Base-by-base conservation (phyloP, 2,329 filamentous ascomycete genomes). In the Alternaria rosae region DNA sequence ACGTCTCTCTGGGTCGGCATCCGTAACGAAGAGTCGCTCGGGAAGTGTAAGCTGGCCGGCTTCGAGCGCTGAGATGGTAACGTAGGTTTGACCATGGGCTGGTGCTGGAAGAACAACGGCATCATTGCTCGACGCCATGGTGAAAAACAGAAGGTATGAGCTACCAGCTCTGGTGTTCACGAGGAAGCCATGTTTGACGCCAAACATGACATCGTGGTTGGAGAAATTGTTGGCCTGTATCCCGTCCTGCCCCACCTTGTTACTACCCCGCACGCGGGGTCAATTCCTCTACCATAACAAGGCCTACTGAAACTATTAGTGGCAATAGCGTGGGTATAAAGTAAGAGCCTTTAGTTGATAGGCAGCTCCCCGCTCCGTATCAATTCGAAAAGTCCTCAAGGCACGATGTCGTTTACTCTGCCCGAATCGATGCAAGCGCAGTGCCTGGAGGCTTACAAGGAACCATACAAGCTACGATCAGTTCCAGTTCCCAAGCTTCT, bases 1-100 rank as follows among this genome's bases (percentile, higher is more conserved):
- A 59, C 79, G 77, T 21, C 81, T 81, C 7, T 78, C 73, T 4
- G 80, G 78, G 48, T 81, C 79, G 2, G 82, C 81, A 11, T 81
- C 78, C 13, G 81, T 79, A 17, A 85, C 78, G 69, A 85, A 85
- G 30, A 82, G 73, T 10, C 69, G 69, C 53, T 85, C 82, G 0
- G 83, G 83, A 5, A 86, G 78, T 13, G 83, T 85, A 20, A 85
- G 71, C 35, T 82, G 66, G 6, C 76, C 75, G 12, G 67, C 75
- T 48, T 74, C 68, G 4, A 78, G 67, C 12, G 76, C 73, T 5
- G 76, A 77, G 12, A 78, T 66, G 4, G 70, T 72, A 11, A 77
- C 73, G 57, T 73, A 77, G 20, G 59, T 67, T 59, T 77, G 74
- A 32, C 67, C 57, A 13, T 61, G 54, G 2, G 62, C 54, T 3